These are phyloP conservation scores for Fagopyrum tataricum DNA, from an alignment of 148 eudicot species.

Conservation along the genomic window DNA sequence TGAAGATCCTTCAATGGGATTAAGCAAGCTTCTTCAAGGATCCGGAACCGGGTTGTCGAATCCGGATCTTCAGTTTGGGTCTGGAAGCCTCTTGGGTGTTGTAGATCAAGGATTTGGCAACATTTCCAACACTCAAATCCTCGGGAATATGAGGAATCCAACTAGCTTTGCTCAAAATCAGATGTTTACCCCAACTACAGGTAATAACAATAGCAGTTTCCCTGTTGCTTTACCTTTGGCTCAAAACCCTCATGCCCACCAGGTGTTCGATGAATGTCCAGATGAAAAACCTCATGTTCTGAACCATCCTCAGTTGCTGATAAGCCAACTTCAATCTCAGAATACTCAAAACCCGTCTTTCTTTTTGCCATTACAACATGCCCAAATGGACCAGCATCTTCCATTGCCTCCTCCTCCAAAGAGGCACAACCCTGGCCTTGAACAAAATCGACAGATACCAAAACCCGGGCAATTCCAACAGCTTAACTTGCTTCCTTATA, in stretches of 20 bases:
- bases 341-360: slow-evolving; percentile 40
- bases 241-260: slow-evolving; percentile 15
- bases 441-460: slow-evolving; percentile 18
- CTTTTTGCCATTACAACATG: slow-evolving; percentile 30
- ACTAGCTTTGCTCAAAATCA: not conserved
- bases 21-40: slow-evolving; percentile 44
- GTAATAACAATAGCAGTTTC: not conserved
- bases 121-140: not conserved
- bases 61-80: slow-evolving; percentile 34
- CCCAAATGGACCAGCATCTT: slow-evolving; percentile 15
- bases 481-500: slow-evolving; percentile 24
- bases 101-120: slow-evolving; percentile 49
- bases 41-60: not conserved
- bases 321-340: slow-evolving; percentile 45
- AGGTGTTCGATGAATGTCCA: slow-evolving; percentile 19
- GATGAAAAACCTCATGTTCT: slow-evolving; percentile 47
- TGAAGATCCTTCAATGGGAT: slow-evolving; percentile 53
- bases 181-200: not conserved
- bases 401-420: slow-evolving; percentile 45
- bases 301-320: slow-evolving; percentile 34
- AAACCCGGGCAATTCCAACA: slow-evolving; percentile 19
- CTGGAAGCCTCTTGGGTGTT: slow-evolving; percentile 35
- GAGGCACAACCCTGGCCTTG: slow-evolving; percentile 60
- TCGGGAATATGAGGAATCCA: not conserved
- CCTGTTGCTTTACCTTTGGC: not conserved